phyloP scores from a whole-genome alignment of 75 land plant genomes.

The Cupressus sempervirens region DNA sequence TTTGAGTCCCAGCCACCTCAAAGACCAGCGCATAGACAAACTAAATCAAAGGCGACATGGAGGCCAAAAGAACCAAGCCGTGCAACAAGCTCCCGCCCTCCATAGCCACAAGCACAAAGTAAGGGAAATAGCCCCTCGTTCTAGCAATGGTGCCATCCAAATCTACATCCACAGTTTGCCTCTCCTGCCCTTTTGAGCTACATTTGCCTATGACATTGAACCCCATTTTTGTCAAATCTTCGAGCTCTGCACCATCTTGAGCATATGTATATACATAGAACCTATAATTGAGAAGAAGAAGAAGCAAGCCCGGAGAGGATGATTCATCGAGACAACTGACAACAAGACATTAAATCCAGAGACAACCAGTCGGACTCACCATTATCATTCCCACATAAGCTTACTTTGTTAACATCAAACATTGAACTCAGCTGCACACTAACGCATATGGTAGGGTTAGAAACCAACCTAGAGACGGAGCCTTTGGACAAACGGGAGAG shows the following conservation, averaged over 20 bases:
- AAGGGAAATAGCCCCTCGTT: conserved; percentile 72
- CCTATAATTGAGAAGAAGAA: background rate
- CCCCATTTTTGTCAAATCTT: background rate
- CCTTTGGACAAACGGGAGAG: too few relatives aligned
- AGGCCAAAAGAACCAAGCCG: conserved; percentile 47
- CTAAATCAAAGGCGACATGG: conserved; percentile 57
- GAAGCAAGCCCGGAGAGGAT: background rate
- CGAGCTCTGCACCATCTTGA: background rate
- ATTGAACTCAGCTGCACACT: too few relatives aligned
- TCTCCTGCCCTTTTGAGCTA: conserved; percentile 36
- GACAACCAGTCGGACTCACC: background rate
- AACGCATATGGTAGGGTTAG: too few relatives aligned
- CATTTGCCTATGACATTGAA: conserved; percentile 51
- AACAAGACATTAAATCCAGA: background rate
- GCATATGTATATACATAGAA: background rate
- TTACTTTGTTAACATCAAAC: background rate
- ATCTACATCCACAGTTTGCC: conserved; percentile 71
- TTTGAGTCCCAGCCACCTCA: conserved; percentile 50
- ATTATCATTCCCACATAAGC: background rate
- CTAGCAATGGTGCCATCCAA: conserved; percentile 82
- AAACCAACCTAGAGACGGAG: too few relatives aligned
- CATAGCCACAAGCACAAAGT: conserved; percentile 83
- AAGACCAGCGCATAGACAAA: conserved; percentile 52
- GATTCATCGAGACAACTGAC: background rate
- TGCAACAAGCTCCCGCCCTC: conserved; percentile 80